phyloP scores from a whole-genome alignment of 1,139 yeast species.

The Hansenula anomala region DNA sequence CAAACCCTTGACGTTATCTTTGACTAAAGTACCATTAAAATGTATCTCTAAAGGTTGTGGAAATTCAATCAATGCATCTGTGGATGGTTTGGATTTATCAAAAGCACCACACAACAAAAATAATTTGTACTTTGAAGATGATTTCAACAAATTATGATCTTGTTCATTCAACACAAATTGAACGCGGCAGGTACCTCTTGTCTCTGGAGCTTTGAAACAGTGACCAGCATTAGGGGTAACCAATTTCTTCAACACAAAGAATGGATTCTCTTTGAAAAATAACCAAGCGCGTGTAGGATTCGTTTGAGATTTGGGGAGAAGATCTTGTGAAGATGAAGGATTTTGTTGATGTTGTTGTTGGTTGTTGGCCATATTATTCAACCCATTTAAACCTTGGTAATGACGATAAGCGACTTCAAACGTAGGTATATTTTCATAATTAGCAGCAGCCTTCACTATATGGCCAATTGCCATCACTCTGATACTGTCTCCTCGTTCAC shows the following conservation, averaged over 20 bases:
- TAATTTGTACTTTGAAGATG: conserved; percentile 29
- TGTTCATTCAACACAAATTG: conserved; percentile 36
- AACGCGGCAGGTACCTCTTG: conserved; percentile 37
- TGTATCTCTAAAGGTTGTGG: conserved; percentile 56
- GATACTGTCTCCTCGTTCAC: conserved; percentile 32
- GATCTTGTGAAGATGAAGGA: conserved; percentile 12
- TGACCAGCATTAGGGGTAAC: conserved; percentile 43
- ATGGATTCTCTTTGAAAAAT: conserved; percentile 48
- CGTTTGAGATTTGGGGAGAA: not conserved
- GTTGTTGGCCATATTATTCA: no score
- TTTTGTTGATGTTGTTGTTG: no score
- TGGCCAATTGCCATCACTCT: conserved; percentile 40
- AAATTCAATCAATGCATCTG: conserved; percentile 43
- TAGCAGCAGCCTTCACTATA: conserved; percentile 37
- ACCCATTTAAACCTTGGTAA: no score
- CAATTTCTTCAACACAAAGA: conserved; percentile 40
- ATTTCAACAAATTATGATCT: conserved; percentile 30
- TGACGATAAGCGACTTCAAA: conserved; percentile 10
- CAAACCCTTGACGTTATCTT: conserved; percentile 52
- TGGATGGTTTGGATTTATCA: conserved; percentile 24
- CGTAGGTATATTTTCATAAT: conserved; percentile 14
- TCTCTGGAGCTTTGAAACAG: conserved; percentile 30
- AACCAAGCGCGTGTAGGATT: conserved; percentile 29
- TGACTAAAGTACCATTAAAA: conserved; percentile 41
- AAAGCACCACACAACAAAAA: conserved; percentile 44